These are phyloP conservation scores for Kodamaea lidongshanica DNA, from an alignment of 805 yeast genomes.

Conservation along the genomic window DNA sequence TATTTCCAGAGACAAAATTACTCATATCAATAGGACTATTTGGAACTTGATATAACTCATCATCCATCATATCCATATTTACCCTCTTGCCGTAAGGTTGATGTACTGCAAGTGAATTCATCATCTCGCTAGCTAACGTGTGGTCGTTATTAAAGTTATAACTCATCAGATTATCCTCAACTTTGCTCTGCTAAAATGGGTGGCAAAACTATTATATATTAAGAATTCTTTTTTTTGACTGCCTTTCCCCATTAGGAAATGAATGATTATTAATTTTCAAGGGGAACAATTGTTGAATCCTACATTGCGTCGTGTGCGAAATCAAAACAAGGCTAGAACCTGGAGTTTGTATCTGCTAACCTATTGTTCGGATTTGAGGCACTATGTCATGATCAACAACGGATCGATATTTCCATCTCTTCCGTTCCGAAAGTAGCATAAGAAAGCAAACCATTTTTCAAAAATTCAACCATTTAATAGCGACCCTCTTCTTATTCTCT, in stretches of 20 bases:
- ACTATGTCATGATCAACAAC: too few species aligned
- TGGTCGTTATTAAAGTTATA: slow-evolving; percentile 1
- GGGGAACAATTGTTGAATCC: slow-evolving; percentile 1
- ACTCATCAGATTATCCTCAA: too few species aligned
- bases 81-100: too few species aligned
- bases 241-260: not conserved
- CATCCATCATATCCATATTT: slow-evolving; percentile 56
- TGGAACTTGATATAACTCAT: slow-evolving; percentile 46
- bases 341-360: not conserved
- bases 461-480: too few species aligned
- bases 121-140: slow-evolving; percentile 1
- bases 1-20: not conserved
- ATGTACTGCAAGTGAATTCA: slow-evolving; percentile 1
- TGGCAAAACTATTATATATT: slow-evolving; percentile 6
- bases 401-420: too few species aligned
- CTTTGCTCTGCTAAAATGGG: too few species aligned
- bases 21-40: slow-evolving; percentile 14
- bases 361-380: too few species aligned
- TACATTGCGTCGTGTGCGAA: slow-evolving; percentile 7
- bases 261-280: slow-evolving; percentile 3
- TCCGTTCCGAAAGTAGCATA: too few species aligned
- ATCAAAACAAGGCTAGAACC: not conserved
- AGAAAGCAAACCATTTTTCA: too few species aligned
- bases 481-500: too few species aligned
- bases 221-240: slow-evolving; percentile 1